Percentiles rank a stretch among this genome's conserved stretches.
These are phyloP conservation scores for Shiraia sp. DNA, from an alignment of 2,329 filamentous ascomycete genomes.

Conservation along the genomic window DNA sequence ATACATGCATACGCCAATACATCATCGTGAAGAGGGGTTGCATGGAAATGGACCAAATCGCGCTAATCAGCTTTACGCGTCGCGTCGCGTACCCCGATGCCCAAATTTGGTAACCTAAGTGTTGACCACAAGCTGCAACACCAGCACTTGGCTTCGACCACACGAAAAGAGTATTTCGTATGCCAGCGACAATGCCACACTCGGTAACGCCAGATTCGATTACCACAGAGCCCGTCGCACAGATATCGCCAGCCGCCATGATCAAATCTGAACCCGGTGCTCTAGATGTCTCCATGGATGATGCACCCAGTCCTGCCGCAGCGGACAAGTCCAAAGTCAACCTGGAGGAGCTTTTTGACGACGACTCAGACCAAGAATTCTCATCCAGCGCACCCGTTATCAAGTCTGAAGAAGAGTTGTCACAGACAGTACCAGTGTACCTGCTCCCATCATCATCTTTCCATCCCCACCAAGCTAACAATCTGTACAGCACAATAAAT, in stretches of 20 bases:
- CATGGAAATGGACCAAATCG: too few species aligned
- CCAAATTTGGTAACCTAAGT: too few species aligned
- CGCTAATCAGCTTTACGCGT: conserved; percentile 22
- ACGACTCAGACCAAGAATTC: conserved; percentile 62
- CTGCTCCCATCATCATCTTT: conserved; percentile 6
- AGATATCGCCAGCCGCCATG: conserved; percentile 45
- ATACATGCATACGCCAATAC: too few species aligned
- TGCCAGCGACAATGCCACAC: conserved; percentile 49
- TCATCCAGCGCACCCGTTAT: conserved; percentile 56
- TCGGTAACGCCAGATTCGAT: conserved; percentile 47
- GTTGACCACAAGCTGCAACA: too few species aligned
- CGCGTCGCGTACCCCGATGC: conserved; percentile 15
- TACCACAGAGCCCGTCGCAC: conserved; percentile 43
- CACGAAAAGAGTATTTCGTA: conserved; percentile 1
- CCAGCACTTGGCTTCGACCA: too few species aligned
- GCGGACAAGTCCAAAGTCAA: conserved; percentile 40
- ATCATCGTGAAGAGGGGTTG: too few species aligned
- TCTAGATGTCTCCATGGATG: conserved; percentile 38
- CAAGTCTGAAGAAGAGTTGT: conserved; percentile 48
- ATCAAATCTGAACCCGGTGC: conserved; percentile 33
- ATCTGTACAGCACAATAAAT: conserved; percentile 32
- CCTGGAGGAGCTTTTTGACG: conserved; percentile 64
- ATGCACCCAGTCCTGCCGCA: conserved; percentile 30
- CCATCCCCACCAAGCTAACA: conserved; percentile 3
- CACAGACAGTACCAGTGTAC: conserved; percentile 47